Base-by-base conservation (phyloP, 2,329 filamentous ascomycete species). In the Cordyceps militaris region DNA sequence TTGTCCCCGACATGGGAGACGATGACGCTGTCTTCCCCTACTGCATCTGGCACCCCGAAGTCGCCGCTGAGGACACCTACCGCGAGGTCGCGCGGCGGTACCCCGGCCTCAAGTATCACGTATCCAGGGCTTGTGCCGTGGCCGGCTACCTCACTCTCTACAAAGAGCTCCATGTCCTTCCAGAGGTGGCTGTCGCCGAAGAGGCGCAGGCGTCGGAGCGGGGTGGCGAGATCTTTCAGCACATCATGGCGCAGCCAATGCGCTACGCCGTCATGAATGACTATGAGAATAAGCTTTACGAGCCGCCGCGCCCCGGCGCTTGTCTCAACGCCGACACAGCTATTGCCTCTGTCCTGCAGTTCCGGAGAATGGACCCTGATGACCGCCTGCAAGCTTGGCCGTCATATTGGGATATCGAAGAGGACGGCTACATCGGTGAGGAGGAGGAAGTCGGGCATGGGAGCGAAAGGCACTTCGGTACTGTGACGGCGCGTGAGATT, bases 41-140 rank as follows among this genome's bases (percentile, higher is more conserved):
- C 61, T 76, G 72, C 60, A 73, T 75, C 51, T 75, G 71, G 71
- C 61, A 73, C 59, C 73, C 73, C 0, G 66, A 71, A 2, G 40
- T 66, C 8, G 67, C 73, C 7, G 57, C 58, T 0, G 71, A 74
- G 54, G 65, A 67, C 5, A 74, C 70, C 1, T 71, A 71, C 28
- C 66, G 70, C 2, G 51, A 65, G 8, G 59, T 76, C 26, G 69
- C 61, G 5, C n/a, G 38, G 3, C 59, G 57, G 1, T 74, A 70
- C 61, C 72, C 72, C 1, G 23, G 61, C 14, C 65, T 73, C 66
- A 24, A 58, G 14, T 75, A 75, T 53, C 67, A 74, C 21, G 68
- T 73, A 21, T 71, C 65, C n/a, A 66, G 73, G 3, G 69, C 71
- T 0, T 75, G 73, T 60, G 73, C 73, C 8, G 69, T 70, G 4